Evolutionary conservation across 768 basidiomycete species (phyloP).

Genomic region (Multifurca ochricompacta): DNA sequence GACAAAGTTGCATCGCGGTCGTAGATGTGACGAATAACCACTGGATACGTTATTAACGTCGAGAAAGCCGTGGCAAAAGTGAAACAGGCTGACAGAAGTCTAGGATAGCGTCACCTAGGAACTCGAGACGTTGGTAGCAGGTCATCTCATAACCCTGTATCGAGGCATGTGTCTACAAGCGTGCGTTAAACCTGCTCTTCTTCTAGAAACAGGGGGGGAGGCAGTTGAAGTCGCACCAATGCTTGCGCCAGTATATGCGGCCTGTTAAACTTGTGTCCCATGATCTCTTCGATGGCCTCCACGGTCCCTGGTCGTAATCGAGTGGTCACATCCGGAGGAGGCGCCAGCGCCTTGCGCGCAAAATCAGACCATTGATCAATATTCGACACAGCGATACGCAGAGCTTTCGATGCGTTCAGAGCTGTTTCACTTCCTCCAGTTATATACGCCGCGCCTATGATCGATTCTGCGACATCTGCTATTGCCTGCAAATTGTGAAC

Average conservation of each 20-base stretch:
- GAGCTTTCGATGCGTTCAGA: slow-evolving; percentile 51
- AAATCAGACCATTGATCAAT: slow-evolving; percentile 72
- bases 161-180: slow-evolving; percentile 57
- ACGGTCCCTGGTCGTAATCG: slow-evolving; percentile 42
- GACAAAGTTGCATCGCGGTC: slow-evolving; percentile 52
- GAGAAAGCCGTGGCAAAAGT: slow-evolving; percentile 5
- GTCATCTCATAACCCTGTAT: slow-evolving; percentile 46
- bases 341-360: slow-evolving; percentile 36
- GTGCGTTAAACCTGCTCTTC: background rate
- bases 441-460: slow-evolving; percentile 75
- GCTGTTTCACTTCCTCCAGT: slow-evolving; percentile 64
- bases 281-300: slow-evolving; percentile 51
- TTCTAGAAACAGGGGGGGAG: background rate
- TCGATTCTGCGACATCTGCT: slow-evolving; percentile 80
- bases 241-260: slow-evolving; percentile 65
- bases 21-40: slow-evolving; percentile 67
- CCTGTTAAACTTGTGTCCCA: slow-evolving; percentile 53
- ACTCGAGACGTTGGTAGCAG: slow-evolving; percentile 72
- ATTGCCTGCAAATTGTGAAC: slow-evolving; percentile 43
- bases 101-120: slow-evolving; percentile 79
- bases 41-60: slow-evolving; percentile 32
- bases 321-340: slow-evolving; percentile 37
- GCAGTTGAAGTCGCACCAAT: slow-evolving; percentile 47
- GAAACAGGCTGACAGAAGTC: slow-evolving; percentile 56
- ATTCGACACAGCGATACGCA: slow-evolving; percentile 57